Conservation (phyloP, 345 rosid species). For the Pseudoturritis turrita region DNA sequence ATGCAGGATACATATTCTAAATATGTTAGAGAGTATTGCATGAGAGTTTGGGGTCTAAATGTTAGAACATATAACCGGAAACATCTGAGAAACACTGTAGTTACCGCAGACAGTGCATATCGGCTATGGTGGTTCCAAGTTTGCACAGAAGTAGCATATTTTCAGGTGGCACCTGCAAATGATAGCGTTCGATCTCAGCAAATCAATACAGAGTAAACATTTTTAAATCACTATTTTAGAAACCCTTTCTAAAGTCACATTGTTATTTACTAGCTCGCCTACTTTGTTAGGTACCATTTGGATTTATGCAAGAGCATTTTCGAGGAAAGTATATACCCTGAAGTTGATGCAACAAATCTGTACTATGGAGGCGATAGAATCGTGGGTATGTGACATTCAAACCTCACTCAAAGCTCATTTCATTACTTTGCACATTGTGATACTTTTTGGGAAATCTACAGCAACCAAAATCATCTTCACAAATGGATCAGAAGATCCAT, state of each 20-base stretch:
- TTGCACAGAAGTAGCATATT: slow-evolving; percentile 87
- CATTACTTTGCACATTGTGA: background rate
- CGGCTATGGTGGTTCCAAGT: slow-evolving; percentile 97
- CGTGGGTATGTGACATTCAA: slow-evolving; percentile 41
- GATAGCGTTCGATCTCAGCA: slow-evolving; percentile 80
- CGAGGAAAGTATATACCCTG: slow-evolving; percentile 64
- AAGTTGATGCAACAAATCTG: slow-evolving; percentile 63
- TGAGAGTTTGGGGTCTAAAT: slow-evolving; percentile 41
- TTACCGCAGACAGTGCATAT: slow-evolving; percentile 40
- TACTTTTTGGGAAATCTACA: slow-evolving; percentile 16
- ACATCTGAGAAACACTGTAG: slow-evolving; percentile 45
- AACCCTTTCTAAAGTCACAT: background rate
- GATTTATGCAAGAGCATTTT: slow-evolving; percentile 79
- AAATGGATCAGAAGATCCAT: slow-evolving; percentile 93
- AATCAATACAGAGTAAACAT: slow-evolving; percentile 61
- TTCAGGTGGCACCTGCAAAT: slow-evolving; percentile 83
- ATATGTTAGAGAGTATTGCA: slow-evolving; percentile 56
- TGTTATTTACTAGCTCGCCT: background rate
- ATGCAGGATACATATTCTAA: slow-evolving; percentile 67
- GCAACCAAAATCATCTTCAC: slow-evolving; percentile 81
- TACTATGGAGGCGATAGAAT: slow-evolving; percentile 82
- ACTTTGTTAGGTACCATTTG: slow-evolving; percentile 61
- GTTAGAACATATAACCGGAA: slow-evolving; percentile 54
- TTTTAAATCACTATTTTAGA: background rate
- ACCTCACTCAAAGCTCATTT: slow-evolving; percentile 13